A percentile compares a stretch with the other conserved stretches of the same genome.
Conservation (phyloP, 1,139 yeast species). For the Geotrichum bryndzae region DNA sequence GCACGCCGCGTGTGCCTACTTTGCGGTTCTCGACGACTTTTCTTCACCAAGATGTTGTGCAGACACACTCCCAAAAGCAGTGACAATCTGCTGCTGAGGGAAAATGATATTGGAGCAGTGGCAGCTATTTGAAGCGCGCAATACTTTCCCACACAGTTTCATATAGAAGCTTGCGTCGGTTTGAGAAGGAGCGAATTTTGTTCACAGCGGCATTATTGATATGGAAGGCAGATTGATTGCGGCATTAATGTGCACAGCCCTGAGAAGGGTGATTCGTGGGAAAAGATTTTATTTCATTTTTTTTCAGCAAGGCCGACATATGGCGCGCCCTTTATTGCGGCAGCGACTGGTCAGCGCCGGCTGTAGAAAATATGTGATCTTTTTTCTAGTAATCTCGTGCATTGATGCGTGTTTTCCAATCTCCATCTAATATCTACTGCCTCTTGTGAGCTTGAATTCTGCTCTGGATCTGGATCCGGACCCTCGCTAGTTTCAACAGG, state of each 20-base stretch:
- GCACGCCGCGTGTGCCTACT: conserved; percentile 22
- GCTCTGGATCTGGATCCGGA: background rate
- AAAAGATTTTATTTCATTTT: background rate
- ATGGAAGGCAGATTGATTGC: background rate
- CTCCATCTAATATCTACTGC: background rate
- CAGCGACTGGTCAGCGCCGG: conserved; percentile 27
- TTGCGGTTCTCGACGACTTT: background rate
- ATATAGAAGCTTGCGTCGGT: background rate
- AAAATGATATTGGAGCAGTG: background rate
- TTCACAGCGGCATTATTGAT: background rate
- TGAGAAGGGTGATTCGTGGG: conserved; percentile 20
- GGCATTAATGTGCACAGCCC: background rate
- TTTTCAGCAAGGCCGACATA: conserved; percentile 20
- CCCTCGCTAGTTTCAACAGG: background rate
- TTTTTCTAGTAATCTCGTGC: background rate
- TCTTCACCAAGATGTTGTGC: background rate
- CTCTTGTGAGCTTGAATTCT: background rate
- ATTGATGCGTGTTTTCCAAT: background rate
- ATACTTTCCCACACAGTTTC: background rate
- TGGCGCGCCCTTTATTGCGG: conserved; percentile 24
- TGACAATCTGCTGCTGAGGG: background rate
- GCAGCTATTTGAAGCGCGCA: background rate
- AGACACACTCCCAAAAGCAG: background rate
- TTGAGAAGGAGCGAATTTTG: background rate
- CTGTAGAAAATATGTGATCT: background rate